Base-by-base conservation (phyloP, 108 stramenopile genomes). In the Discostella stelligeroides region DNA sequence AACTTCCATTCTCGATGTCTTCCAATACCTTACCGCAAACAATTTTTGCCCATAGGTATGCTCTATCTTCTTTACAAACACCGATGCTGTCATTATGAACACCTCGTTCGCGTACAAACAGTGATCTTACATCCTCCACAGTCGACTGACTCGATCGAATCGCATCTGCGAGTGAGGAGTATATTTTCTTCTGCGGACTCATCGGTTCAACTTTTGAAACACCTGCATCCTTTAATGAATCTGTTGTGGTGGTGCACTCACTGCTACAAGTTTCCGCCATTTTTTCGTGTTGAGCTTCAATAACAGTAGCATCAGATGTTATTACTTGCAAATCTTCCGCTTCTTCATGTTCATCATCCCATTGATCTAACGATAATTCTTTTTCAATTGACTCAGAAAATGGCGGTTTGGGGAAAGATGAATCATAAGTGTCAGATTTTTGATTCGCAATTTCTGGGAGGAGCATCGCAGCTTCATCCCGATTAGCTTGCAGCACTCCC, bases 21-120 rank as follows among this genome's bases (percentile, higher is more conserved):
- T 63, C 76, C 39, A 72, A 63, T 13, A 60, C 30, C 60, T 78
- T 81, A 9, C 72, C 59, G 45, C 73, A 75, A 57, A 81, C 63
- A 12, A 81, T 42, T 53, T 81, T 81, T 5, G 65, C 47, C 71
- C 72, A 81, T 18, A 81, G 70, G 73, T 77, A 48, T 17, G 80
- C 75, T 39, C 80, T 60, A 53, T 81, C 80, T 67, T 75, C 63
- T 28, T 70, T 37, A 15, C 49, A 45, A 46, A 75, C 60, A 45
- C 73, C 73, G 18, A 46, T 40, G 29, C 60, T 50, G 11, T 53
- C 30, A 30, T 56, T 39, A 55, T 39, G 47, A 20, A 62, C 34
- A 23, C 40, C 63, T 53, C 13, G 41, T 23, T 75, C 79, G 17
- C 62, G 51, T 7, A 18, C 5, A 50, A 71, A 76, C 6, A 76